These are phyloP conservation scores for Agrostemma githago DNA, from an alignment of 148 eudicot genomes.

Conservation along the genomic window DNA sequence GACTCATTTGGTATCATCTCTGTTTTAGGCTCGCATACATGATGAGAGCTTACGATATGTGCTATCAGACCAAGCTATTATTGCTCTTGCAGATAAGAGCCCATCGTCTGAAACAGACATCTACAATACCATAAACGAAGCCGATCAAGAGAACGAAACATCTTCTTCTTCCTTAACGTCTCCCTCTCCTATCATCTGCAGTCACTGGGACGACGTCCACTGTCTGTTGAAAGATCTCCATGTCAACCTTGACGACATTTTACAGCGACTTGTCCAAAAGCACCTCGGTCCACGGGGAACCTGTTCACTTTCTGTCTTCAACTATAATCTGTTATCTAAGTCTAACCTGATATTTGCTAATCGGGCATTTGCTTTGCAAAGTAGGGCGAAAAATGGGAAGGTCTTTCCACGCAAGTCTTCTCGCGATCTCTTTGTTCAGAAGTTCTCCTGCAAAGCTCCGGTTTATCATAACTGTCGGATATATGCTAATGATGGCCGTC, in stretches of 20 bases:
- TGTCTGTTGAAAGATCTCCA: constrained; percentile 41
- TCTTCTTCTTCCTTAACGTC: constrained; percentile 28
- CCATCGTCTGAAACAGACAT: constrained; percentile 53
- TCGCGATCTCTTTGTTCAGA: constrained; percentile 80
- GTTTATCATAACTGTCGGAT: constrained; percentile 97
- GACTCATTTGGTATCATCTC: constrained; percentile 16
- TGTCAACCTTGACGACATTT: constrained; percentile 39
- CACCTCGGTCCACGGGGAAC: constrained; percentile 73
- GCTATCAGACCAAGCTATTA: constrained; percentile 72
- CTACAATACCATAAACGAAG: constrained; percentile 40
- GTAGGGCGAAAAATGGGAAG: constrained; percentile 45
- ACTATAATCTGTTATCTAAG: constrained; percentile 57
- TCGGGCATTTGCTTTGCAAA: constrained; percentile 40
- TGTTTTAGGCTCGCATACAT: constrained; percentile 82
- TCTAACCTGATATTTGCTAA: constrained; percentile 39
- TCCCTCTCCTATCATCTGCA: constrained; percentile 67
- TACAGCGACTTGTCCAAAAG: constrained; percentile 44
- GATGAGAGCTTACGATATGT: constrained; percentile 94
- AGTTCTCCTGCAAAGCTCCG: constrained; percentile 95
- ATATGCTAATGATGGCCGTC: constrained; percentile 90
- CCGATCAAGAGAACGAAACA: constrained; percentile 53
- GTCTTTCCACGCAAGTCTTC: constrained; percentile 56
- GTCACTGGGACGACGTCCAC: constrained; percentile 67
- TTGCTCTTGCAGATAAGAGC: constrained; percentile 58
- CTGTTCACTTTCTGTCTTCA: constrained; percentile 71